A percentile compares a stretch with the other conserved stretches of the same genome.
These are phyloP conservation scores for Stephania yunnanensis DNA, from an alignment of 164 flowering plant species.

Conservation along the genomic window DNA sequence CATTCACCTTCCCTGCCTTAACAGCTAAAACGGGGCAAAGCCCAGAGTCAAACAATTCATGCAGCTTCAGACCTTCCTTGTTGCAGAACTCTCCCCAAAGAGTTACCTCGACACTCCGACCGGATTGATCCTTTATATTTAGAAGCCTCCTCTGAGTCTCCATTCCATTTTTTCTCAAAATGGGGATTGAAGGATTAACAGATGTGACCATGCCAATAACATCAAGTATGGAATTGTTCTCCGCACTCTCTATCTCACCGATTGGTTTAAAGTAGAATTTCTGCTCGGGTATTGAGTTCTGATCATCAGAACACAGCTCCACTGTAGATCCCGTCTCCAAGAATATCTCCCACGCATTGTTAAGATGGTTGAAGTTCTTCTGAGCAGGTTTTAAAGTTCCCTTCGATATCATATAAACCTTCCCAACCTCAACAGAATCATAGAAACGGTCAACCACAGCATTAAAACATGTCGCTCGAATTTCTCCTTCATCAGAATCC, in stretches of 20 bases:
- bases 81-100: conserved; percentile 97
- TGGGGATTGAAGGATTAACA: conserved; percentile 78
- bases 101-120: conserved; percentile 70
- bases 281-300: conserved; percentile 76
- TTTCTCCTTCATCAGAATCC: conserved; percentile 95
- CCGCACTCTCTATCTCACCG: conserved; percentile 71
- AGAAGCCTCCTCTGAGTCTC: conserved; percentile 87
- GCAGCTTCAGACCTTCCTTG: conserved; percentile 78
- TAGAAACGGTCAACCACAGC: conserved; percentile 84
- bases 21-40: conserved; percentile 75
- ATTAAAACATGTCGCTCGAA: conserved; percentile 94
- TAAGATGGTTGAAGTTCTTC: conserved; percentile 92
- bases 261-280: conserved; percentile 79
- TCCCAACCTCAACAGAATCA: conserved; percentile 72
- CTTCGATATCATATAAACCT: conserved; percentile 82
- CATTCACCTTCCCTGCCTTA: conserved; percentile 84
- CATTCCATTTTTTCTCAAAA: conserved; percentile 92
- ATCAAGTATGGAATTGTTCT: conserved; percentile 74
- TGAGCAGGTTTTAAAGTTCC: conserved; percentile 91
- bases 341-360: conserved; percentile 92
- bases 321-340: conserved; percentile 73
- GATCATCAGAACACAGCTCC: conserved; percentile 81
- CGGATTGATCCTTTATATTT: conserved; percentile 75
- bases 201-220: conserved; percentile 71
- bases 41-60: conserved; percentile 73